Evolutionary conservation across 441 rosid genomes (phyloP), one percentile per base, ranked within the genome.

Genomic region (Croton setiger): DNA sequence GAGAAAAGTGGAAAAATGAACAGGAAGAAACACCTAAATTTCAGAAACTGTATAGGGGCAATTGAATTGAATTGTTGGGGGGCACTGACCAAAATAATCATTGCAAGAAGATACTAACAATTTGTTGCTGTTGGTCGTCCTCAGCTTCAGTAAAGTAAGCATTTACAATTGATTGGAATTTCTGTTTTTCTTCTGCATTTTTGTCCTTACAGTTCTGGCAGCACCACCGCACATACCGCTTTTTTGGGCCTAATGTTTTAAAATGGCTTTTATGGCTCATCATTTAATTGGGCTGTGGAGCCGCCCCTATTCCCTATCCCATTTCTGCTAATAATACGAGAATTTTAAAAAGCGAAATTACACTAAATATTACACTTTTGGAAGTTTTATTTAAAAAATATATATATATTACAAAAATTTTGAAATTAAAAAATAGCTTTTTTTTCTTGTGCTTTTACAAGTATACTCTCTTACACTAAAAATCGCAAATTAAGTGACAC

Each of bases 31-130:
- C 43, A 45, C 62, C 49, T 7, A 27, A 63, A 62, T 39, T 63
- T 70, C 66, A 55, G 74, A 35, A 52, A 72, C 49, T 55, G 66
- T 68, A 60, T 53, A 45, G n/a, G 60, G n/a, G 60, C 45, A 15
- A 17, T 72, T 37, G 52, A 15, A 17, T 72, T 37, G 52, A 47
- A 27, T 12, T 5, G 17, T 43, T 31, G 59, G 36, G 23, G 64
- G 23, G 64, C 71, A 6, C 43, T 39, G 43, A 39, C 18, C 51
- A 52, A 55, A 66, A 48, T 13, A 39, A 69, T 72, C 63, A 67
- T 67, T 44, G 43, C 52, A 43, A 12, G 23, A 21, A 41, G 4
- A 54, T 27, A 17, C 35, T 43, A 43, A 41, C 43, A 44, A 56
- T 67, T 53, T 57, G 53, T 23, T 39, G 15, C 39, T 63, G 27